Percentiles rank a stretch among this genome's conserved stretches.
Evolutionary conservation across 768 basidiomycete genomes (phyloP).

Genomic region (Rhizopogon vinicolor): DNA sequence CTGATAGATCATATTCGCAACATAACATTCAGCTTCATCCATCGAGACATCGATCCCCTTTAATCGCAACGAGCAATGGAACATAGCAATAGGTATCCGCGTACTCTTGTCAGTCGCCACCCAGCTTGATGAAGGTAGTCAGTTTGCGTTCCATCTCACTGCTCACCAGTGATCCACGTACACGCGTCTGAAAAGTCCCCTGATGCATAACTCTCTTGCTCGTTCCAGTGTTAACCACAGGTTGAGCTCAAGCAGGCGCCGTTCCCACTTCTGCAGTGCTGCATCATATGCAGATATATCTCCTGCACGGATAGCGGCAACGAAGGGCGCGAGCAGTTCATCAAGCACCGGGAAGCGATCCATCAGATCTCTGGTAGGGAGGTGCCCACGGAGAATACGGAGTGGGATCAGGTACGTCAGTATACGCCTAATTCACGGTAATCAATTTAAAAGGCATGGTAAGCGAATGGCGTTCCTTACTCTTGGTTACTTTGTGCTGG

Average conservation of each 20-base stretch:
- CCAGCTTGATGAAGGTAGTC: conserved; percentile 53
- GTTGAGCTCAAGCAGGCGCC: conserved; percentile 78
- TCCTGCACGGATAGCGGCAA: conserved; percentile 70
- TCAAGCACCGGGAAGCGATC: conserved; percentile 66
- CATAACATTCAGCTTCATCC: conserved; percentile 90
- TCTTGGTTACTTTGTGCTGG: conserved; percentile 74
- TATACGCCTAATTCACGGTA: conserved; percentile 58
- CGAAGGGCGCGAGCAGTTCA: conserved; percentile 77
- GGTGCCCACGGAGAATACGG: conserved; percentile 80
- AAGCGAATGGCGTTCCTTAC: conserved; percentile 37
- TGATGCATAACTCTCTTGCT: conserved; percentile 80
- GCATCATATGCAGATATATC: conserved; percentile 78
- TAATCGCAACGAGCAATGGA: conserved; percentile 69
- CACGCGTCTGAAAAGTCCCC: conserved; percentile 78
- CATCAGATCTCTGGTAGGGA: conserved; percentile 73
- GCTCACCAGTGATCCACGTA: conserved; percentile 32
- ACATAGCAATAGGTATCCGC: conserved; percentile 76
- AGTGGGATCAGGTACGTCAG: conserved; percentile 88
- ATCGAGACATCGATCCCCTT: conserved; percentile 64
- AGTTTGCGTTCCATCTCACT: not conserved
- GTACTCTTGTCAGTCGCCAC: conserved; percentile 66
- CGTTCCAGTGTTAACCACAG: conserved; percentile 85
- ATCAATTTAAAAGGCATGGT: not conserved
- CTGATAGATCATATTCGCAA: conserved; percentile 94
- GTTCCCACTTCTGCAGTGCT: conserved; percentile 68